Base-by-base conservation (phyloP, 176 grass and related monocot genomes). In the Lolium multiflorum region DNA sequence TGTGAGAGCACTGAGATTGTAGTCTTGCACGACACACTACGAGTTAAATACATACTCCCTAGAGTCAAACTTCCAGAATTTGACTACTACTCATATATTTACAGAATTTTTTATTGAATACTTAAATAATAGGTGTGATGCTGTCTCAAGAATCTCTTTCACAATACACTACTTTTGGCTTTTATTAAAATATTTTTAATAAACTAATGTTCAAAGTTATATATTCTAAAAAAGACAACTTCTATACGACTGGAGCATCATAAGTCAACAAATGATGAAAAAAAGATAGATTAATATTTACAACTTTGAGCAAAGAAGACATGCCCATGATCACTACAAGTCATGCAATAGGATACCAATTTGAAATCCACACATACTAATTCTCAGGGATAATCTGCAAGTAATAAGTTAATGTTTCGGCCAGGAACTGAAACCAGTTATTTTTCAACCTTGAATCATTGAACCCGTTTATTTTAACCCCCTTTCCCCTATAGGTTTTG, bases 1-100 rank as follows among this genome's bases (percentile, higher is more conserved):
- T 63, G 62, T 88, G 11, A 90, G 81, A 69, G 21, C 69, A 79
- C 17, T 47, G 41, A 13, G 9, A 10, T 56, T 80, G 50, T 9
- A 51, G 38, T 76, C 39, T 21, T 80, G 46, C 46, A 77, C 1
- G 16, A 59, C 35, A 56, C 3, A 17, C 25, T 58, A 31, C 10
- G 18, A 59, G 13, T 72, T 22, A 41, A 46, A 59, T 35, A 48
- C 10, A 76, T 21, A 31, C 44, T 72, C 43, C 11, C 62, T 31
- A 65, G 62, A 31, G 62, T 6, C 25, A 48, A 73, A 72, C 41
- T 63, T 58, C 7, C 20, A 58, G 18, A 58, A 20, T 58, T 57
- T 20, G 54, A 37, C 31, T 68, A 37, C 31, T 68, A 68, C 15
- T 21, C 41, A n/a, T 44, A 44, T 72, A 46, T 47, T 47, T 48